phyloP scores from a whole-genome alignment of 1,284 basidiomycete genomes.

The Malassezia japonica region DNA sequence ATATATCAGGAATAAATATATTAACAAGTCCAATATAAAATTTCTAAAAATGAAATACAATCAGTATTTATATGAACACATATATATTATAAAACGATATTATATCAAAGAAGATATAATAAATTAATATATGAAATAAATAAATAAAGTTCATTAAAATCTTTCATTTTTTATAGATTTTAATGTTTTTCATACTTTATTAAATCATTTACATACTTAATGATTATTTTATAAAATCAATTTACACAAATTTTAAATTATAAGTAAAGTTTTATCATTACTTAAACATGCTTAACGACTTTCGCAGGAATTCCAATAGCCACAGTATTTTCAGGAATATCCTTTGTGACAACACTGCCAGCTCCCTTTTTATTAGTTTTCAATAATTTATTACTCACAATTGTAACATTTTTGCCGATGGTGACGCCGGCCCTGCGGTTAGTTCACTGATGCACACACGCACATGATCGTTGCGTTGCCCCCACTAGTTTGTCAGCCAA shows the following conservation, averaged over 20 bases:
- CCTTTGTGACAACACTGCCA: conserved; percentile 19
- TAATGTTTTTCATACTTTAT: background rate
- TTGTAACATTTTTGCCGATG: conserved; percentile 20
- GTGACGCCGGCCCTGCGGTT: conserved; percentile 12
- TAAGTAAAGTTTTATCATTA: conserved; percentile 1
- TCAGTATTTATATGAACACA: too few relatives aligned
- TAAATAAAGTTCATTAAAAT: background rate
- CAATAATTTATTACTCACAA: conserved; percentile 11
- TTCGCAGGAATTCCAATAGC: conserved; percentile 19
- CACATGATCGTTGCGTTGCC: conserved; percentile 15
- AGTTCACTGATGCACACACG: conserved; percentile 9
- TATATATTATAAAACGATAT: too few relatives aligned
- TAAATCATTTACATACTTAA: background rate
- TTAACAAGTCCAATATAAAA: too few relatives aligned
- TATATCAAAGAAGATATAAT: background rate
- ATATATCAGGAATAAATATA: too few relatives aligned
- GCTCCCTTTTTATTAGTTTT: conserved; percentile 14
- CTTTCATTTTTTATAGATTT: background rate
- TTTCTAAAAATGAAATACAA: too few relatives aligned
- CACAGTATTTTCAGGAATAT: conserved; percentile 19
- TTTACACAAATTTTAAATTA: background rate
- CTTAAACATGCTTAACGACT: conserved; percentile 14
- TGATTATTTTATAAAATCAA: background rate
- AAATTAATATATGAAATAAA: background rate
- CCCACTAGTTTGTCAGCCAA: conserved; percentile 10